phyloP scores from a whole-genome alignment of 2,329 filamentous ascomycete genomes.

The Amphichorda felina region DNA sequence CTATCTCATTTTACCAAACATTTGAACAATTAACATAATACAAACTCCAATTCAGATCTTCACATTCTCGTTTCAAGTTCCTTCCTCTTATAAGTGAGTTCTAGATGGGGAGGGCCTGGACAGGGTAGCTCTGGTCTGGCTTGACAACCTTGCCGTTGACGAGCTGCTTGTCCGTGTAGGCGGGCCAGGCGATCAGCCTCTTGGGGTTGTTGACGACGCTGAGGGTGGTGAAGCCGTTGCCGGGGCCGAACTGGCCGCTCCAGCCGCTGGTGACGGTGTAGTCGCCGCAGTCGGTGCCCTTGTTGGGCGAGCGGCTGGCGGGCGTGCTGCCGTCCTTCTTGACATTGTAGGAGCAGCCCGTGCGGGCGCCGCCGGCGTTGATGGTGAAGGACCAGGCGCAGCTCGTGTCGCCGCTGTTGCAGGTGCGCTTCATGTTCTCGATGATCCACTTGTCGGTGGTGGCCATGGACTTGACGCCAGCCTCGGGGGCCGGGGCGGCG shows the following conservation, averaged over 20 bases:
- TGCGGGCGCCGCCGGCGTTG: conserved; percentile 11
- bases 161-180: conserved; percentile 41
- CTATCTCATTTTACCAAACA: no score
- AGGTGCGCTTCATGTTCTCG: conserved; percentile 15
- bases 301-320: conserved; percentile 22
- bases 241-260: conserved; percentile 41
- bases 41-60: no score
- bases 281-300: conserved; percentile 26
- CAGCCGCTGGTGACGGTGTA: conserved; percentile 39
- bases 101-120: conserved; percentile 4
- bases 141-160: conserved; percentile 28
- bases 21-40: no score
- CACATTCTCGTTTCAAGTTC: no score
- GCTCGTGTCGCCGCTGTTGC: conserved; percentile 18
- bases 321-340: conserved; percentile 19
- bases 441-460: conserved; percentile 27
- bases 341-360: conserved; percentile 10
- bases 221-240: conserved; percentile 41
- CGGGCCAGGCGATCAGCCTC: conserved; percentile 35
- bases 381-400: conserved; percentile 27
- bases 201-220: conserved; percentile 31
- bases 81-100: not conserved
- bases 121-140: conserved; percentile 33
- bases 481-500: conserved; percentile 18
- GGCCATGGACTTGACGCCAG: conserved; percentile 21